phyloP scores from a whole-genome alignment of 2,329 filamentous ascomycete species.

The Stylonectria norvegica region DNA sequence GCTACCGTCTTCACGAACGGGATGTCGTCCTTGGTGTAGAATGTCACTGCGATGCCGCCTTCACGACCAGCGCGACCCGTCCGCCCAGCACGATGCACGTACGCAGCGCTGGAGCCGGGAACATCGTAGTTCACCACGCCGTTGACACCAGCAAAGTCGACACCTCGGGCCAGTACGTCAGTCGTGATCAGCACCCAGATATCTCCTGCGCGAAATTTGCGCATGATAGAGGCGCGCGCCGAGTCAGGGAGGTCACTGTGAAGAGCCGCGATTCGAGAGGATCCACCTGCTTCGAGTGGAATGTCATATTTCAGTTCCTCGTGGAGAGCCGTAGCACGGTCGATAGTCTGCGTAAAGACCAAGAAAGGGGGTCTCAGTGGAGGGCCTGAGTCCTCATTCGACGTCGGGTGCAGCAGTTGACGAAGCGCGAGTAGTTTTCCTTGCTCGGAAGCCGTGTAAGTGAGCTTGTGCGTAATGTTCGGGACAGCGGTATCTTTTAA shows the following conservation, averaged over 20 bases:
- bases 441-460: slow-evolving; percentile 87
- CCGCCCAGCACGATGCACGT: slow-evolving; percentile 89
- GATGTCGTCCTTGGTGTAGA: slow-evolving; percentile 94
- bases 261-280: slow-evolving; percentile 79
- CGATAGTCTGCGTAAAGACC: slow-evolving; percentile 94
- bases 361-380: slow-evolving; percentile 82
- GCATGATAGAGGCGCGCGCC: slow-evolving; percentile 77
- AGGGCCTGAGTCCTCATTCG: slow-evolving; percentile 52
- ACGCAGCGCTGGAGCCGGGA: slow-evolving; percentile 82
- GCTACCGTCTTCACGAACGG: slow-evolving; percentile 85
- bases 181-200: slow-evolving; percentile 97
- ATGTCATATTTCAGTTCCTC: slow-evolving; percentile 94
- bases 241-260: slow-evolving; percentile 81
- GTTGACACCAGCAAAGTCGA: slow-evolving; percentile 93
- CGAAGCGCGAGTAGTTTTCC: slow-evolving; percentile 90
- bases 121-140: slow-evolving; percentile 98
- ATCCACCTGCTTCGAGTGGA: slow-evolving; percentile 79
- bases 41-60: slow-evolving; percentile 85
- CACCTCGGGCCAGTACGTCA: slow-evolving; percentile 83
- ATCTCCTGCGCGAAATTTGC: slow-evolving; percentile 83
- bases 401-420: slow-evolving; percentile 77
- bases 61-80: slow-evolving; percentile 85
- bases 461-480: slow-evolving; percentile 83
- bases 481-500: slow-evolving; percentile 94
- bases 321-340: slow-evolving; percentile 81